These are phyloP conservation scores for Hemileccinum rubropunctum DNA, from an alignment of 768 basidiomycete genomes.

Conservation along the genomic window DNA sequence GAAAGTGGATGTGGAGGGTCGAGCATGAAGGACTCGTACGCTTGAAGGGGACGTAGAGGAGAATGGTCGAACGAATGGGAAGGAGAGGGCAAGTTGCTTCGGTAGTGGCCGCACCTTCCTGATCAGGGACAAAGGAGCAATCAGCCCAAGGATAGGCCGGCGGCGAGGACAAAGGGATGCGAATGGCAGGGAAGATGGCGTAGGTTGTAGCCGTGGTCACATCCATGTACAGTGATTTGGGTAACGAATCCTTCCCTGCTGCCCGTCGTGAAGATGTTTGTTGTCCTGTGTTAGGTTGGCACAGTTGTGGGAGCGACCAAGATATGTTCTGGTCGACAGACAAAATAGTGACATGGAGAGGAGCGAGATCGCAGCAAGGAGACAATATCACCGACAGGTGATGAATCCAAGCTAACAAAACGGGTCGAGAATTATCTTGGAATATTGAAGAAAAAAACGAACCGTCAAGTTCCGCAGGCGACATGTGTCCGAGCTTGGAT, in stretches of 20 bases:
- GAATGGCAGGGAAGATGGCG: conserved; percentile 42
- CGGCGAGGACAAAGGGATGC: conserved; percentile 42
- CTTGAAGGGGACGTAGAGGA: conserved; percentile 52
- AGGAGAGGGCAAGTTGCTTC: conserved; percentile 42
- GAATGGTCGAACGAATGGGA: conserved; percentile 55
- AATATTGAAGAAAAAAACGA: conserved; percentile 22
- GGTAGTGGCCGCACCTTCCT: conserved; percentile 18
- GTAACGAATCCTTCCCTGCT: conserved; percentile 29
- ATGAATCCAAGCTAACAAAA: conserved; percentile 61
- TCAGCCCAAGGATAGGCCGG: conserved; percentile 27
- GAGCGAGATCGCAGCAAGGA: conserved; percentile 40
- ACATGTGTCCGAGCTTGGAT: conserved; percentile 63
- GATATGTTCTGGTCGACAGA: conserved; percentile 58
- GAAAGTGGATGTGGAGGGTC: conserved; percentile 59
- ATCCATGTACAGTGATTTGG: conserved; percentile 34
- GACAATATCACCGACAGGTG: conserved; percentile 45
- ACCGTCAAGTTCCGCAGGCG: conserved; percentile 64
- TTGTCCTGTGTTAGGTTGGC: conserved; percentile 19
- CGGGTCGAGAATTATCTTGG: conserved; percentile 2
- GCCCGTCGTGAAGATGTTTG: conserved; percentile 28
- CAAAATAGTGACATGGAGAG: conserved; percentile 58
- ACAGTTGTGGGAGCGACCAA: conserved; percentile 52
- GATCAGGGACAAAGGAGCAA: conserved; percentile 34
- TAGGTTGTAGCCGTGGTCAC: conserved; percentile 44
- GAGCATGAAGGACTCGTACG: conserved; percentile 39